phyloP scores from a whole-genome alignment of 345 rosid species.

The Corchorus capsularis region DNA sequence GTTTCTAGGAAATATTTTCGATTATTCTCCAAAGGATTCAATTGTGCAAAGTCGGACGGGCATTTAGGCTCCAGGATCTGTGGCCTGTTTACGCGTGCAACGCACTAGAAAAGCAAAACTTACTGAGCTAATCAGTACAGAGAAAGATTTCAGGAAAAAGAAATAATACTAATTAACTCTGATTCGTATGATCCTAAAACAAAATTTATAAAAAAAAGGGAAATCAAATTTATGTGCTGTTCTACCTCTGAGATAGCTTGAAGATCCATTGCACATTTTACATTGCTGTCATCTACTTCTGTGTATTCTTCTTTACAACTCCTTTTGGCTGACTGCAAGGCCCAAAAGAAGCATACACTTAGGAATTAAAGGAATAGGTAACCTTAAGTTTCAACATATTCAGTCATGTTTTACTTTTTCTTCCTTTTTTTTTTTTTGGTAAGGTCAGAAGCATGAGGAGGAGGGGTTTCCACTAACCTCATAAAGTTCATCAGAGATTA shows the following conservation, averaged over 20 bases:
- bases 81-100: neutral
- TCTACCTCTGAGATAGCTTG: slow-evolving; percentile 31
- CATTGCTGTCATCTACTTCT: neutral
- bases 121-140: neutral
- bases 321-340: slow-evolving; percentile 28
- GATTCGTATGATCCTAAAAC: neutral
- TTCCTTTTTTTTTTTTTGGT: too few relatives aligned
- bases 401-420: too few relatives aligned
- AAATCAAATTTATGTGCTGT: neutral
- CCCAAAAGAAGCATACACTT: neutral
- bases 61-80: slow-evolving; percentile 42
- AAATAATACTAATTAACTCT: too few relatives aligned
- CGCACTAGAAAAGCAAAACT: slow-evolving; percentile 24
- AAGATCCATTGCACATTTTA: slow-evolving; percentile 31
- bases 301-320: slow-evolving; percentile 35
- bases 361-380: slow-evolving; percentile 2
- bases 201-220: neutral
- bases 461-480: slow-evolving; percentile 32
- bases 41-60: neutral
- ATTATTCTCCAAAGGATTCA: neutral
- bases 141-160: neutral
- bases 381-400: neutral
- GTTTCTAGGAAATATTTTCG: slow-evolving; percentile 14
- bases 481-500: slow-evolving; percentile 60
- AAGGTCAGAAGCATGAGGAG: neutral